Conservation (phyloP, 257 asterid species). For the Hygrophila difformis region DNA sequence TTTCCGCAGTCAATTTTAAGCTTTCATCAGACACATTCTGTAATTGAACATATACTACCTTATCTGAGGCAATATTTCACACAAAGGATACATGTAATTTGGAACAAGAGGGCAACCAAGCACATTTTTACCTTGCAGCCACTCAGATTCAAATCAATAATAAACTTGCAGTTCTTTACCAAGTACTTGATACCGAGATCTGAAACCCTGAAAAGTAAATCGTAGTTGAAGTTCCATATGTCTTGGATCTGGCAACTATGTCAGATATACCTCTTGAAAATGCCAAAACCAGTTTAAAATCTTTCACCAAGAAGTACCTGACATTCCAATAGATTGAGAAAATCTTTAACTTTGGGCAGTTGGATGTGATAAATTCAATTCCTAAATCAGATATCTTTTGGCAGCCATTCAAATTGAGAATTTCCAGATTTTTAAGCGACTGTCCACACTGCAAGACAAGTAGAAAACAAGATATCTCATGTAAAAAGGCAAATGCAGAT, state of each 20-base stretch:
- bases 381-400: conserved; percentile 87
- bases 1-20: conserved; percentile 55
- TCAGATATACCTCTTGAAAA: not conserved
- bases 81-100: conserved; percentile 3
- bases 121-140: conserved; percentile 74
- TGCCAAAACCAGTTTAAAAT: too few relatives aligned
- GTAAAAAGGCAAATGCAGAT: conserved; percentile 2
- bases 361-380: conserved; percentile 49
- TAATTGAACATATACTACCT: conserved; percentile 22
- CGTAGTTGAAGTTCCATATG: conserved; percentile 1
- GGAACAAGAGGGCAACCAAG: conserved; percentile 6
- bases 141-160: conserved; percentile 75
- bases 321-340: conserved; percentile 93
- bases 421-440: conserved; percentile 44
- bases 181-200: conserved; percentile 62
- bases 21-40: conserved; percentile 79
- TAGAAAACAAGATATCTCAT: not conserved
- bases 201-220: conserved; percentile 56
- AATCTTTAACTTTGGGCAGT: conserved; percentile 43
- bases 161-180: conserved; percentile 58
- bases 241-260: conserved; percentile 7
- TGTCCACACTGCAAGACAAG: conserved; percentile 42
- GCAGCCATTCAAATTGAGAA: conserved; percentile 85
- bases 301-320: conserved; percentile 42
- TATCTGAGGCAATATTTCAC: conserved; percentile 20